These are phyloP conservation scores for Phascolomyces articulosus DNA, from an alignment of 371 early-diverging fungal genomes.

Conservation along the genomic window DNA sequence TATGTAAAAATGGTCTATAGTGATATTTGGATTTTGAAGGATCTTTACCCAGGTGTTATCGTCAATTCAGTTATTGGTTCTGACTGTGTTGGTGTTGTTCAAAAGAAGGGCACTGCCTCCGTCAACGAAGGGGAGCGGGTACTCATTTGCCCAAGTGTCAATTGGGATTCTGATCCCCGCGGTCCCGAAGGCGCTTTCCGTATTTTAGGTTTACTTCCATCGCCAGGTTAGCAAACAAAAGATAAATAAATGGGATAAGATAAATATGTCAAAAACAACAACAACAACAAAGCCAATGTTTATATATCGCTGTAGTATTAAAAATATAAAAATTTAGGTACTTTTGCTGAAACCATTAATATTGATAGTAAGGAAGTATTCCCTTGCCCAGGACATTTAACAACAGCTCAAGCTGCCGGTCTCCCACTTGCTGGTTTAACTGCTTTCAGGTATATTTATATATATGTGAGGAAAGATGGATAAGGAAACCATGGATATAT, in stretches of 20 bases:
- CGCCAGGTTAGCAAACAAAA: conserved; percentile 51
- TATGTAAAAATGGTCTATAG: conserved; percentile 19
- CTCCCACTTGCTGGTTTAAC: conserved; percentile 75
- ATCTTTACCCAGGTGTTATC: conserved; percentile 41
- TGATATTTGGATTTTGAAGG: conserved; percentile 69
- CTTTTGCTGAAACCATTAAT: conserved; percentile 60
- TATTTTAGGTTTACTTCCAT: conserved; percentile 63
- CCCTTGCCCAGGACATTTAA: conserved; percentile 61
- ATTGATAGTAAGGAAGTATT: conserved; percentile 52
- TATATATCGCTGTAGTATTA: too few relatives aligned
- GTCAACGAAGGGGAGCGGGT: conserved; percentile 46
- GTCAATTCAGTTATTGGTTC: conserved; percentile 59
- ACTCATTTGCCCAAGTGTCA: conserved; percentile 56
- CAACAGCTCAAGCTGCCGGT: conserved; percentile 68
- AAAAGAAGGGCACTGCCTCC: conserved; percentile 12
- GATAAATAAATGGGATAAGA: too few relatives aligned
- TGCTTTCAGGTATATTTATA: conserved; percentile 50
- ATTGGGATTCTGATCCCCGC: conserved; percentile 62
- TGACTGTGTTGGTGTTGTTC: conserved; percentile 64
- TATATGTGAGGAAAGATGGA: neutral
- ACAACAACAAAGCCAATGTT: too few relatives aligned
- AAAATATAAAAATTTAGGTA: conserved; percentile 40
- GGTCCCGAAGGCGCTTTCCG: conserved; percentile 64
- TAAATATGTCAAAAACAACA: too few relatives aligned
- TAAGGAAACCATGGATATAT: neutral